Evolutionary conservation across 257 asterid species (phyloP).

Genomic region (Phtheirospermum japonicum): DNA sequence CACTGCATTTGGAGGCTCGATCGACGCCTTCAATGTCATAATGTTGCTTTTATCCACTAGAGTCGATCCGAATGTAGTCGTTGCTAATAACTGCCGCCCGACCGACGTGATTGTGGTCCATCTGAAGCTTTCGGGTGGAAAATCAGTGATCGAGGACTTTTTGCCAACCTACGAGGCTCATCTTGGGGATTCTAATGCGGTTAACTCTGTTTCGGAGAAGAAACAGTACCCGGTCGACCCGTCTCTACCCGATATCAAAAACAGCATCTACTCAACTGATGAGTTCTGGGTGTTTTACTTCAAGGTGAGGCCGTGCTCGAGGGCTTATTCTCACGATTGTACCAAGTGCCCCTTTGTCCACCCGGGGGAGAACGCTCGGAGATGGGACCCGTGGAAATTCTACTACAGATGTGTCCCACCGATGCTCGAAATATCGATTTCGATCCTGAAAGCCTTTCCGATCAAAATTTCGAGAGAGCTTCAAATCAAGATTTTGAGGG

Average conservation of each 20-base stretch:
- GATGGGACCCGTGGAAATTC: no score
- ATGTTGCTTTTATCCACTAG: conserved; percentile 75
- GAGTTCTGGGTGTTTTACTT: conserved; percentile 93
- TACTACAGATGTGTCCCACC: conserved; percentile 57
- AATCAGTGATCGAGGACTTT: conserved; percentile 58
- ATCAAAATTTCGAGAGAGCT: conserved; percentile 36
- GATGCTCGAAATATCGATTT: conserved; percentile 27
- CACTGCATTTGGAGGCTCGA: conserved; percentile 81
- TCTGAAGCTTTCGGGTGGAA: conserved; percentile 49
- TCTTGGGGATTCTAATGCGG: conserved; percentile 40
- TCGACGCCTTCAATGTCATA: conserved; percentile 45
- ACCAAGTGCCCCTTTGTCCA: no score
- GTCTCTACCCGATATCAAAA: conserved; percentile 83
- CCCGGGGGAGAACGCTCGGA: no score
- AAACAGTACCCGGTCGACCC: conserved; percentile 92
- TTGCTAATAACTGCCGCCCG: conserved; percentile 57
- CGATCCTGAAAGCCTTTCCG: conserved; percentile 28
- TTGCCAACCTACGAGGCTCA: no score
- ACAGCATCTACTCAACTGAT: conserved; percentile 78
- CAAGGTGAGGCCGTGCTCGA: no score
- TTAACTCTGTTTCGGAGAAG: conserved; percentile 54
- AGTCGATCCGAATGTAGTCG: conserved; percentile 77
- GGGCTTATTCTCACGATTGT: no score
- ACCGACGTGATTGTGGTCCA: conserved; percentile 61
- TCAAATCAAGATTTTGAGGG: conserved; percentile 40